Conservation (phyloP, 352 stramenopile genomes). For the Elongisporangium prolatum region DNA sequence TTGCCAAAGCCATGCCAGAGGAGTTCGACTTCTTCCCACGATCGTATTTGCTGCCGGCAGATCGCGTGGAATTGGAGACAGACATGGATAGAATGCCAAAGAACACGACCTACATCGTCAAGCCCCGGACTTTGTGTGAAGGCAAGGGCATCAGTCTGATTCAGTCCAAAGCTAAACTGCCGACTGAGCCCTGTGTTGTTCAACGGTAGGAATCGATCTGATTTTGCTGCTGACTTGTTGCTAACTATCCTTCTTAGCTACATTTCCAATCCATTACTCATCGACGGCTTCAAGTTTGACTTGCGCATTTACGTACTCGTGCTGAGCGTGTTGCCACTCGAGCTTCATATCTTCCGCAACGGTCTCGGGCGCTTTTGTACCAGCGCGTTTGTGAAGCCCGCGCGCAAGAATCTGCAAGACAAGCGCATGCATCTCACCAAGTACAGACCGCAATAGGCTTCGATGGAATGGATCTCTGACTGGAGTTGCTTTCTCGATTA, state of each 20-base stretch:
- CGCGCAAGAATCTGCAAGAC: constrained; percentile 26
- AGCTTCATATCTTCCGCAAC: constrained; percentile 84
- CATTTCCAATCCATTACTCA: constrained; percentile 88
- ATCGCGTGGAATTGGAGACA: constrained; percentile 26
- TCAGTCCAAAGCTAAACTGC: constrained; percentile 28
- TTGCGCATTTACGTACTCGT: constrained; percentile 84
- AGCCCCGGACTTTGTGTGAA: constrained; percentile 34
- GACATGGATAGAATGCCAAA: constrained; percentile 27
- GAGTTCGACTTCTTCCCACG: constrained; percentile 40
- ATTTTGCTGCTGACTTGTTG: constrained; percentile 2
- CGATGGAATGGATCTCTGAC: background rate
- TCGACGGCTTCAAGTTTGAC: constrained; percentile 94
- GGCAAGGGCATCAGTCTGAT: constrained; percentile 41
- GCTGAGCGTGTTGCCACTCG: constrained; percentile 53
- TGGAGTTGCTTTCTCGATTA: background rate
- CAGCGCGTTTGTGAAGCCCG: constrained; percentile 32
- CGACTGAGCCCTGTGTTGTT: constrained; percentile 33
- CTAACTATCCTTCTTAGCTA: constrained; percentile 82
- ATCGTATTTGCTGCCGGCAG: constrained; percentile 30
- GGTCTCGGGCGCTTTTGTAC: constrained; percentile 83
- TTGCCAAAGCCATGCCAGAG: constrained; percentile 27
- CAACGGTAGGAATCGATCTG: constrained; percentile 14
- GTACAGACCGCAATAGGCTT: constrained; percentile 5
- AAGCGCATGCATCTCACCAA: constrained; percentile 50
- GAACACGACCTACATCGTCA: constrained; percentile 39